Conservation (phyloP, 345 rosid species). For the Eutrema heterophyllum region DNA sequence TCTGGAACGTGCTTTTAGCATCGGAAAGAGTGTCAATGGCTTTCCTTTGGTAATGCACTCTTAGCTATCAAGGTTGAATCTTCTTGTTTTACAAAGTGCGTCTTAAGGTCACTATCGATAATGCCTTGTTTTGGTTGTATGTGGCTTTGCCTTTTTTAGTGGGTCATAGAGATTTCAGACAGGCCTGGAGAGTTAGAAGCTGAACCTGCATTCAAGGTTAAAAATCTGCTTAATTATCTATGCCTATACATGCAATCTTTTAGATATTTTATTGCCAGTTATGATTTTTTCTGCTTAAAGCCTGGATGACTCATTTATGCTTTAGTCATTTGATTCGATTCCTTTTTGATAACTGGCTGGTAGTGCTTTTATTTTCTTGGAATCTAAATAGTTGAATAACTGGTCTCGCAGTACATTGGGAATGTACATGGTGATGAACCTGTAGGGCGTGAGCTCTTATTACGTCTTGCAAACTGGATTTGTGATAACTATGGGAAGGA, state of each 20-base stretch:
- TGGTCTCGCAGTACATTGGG: conserved; percentile 66
- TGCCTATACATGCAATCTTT: background rate
- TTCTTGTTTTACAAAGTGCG: background rate
- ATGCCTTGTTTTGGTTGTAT: background rate
- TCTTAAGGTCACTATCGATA: background rate
- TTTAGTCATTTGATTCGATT: too few species aligned
- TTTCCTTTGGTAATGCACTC: conserved; percentile 72
- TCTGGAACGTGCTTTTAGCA: conserved; percentile 59
- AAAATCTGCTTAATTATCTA: background rate
- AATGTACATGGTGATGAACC: conserved; percentile 99
- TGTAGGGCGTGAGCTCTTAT: conserved; percentile 81
- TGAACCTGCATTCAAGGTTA: conserved; percentile 96
- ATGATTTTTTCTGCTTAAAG: background rate
- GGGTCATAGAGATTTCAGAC: conserved; percentile 97
- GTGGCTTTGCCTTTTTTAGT: conserved; percentile 37
- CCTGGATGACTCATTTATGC: background rate
- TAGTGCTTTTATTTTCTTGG: too few species aligned
- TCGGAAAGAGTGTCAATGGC: conserved; percentile 88
- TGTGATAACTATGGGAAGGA: conserved; percentile 74
- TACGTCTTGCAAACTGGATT: conserved; percentile 87
- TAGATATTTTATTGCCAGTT: background rate
- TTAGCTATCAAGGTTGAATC: background rate
- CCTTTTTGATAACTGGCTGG: too few species aligned
- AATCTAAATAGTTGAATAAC: conserved; percentile 12
- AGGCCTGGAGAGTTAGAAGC: conserved; percentile 78